Evolutionary conservation across 306 rosid genomes (phyloP), one percentile per base, ranked within the genome.

Genomic region (Quercus engelmannii): DNA sequence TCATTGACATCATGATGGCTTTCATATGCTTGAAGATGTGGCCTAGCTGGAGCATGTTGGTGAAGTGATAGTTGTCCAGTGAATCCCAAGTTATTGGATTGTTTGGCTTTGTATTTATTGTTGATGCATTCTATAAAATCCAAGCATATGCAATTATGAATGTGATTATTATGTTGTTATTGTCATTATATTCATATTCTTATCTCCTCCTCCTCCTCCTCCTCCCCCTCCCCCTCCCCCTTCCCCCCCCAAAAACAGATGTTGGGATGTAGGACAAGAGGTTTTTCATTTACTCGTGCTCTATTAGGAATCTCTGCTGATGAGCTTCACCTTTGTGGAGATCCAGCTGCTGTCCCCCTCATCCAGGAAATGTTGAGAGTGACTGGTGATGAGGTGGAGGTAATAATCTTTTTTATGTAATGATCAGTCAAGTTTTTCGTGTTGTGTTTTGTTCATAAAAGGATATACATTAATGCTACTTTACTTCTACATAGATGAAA

Each of bases 321-420:
- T 82, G 98, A 91, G 84, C 90, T 95, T 89, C 97, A 95, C 86
- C 93, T 95, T 70, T 93, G 98, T 85, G 99, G 99, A 82, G 99
- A 95, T 84, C 83, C 98, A 77, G 99, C 98, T 73, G 89, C 82
- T 74, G 87, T 90, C 74, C 96, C 99, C 58, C 93, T 95, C 68
- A 86, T 95, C 88, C 88, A 88, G 87, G 95, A 95, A 71, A 92
- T 95, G 75, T 78, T 95, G 59, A 86, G 81, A 85, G 88, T 91
- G 59, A 95, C 99, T 12, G 90, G 84, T 20, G 98, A 95, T 76
- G 88, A 90, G 65, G 79, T 91, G 73, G 97, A 93, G 99, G 98
- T 92, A 90, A 71, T 54, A 69, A 82, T 67, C 74, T 76, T 61
- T 56, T 69, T 62, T 30, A 31, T 35, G 56, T 68, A 25, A 75